phyloP scores from a whole-genome alignment of 768 basidiomycete genomes.

The Boletus sp. region DNA sequence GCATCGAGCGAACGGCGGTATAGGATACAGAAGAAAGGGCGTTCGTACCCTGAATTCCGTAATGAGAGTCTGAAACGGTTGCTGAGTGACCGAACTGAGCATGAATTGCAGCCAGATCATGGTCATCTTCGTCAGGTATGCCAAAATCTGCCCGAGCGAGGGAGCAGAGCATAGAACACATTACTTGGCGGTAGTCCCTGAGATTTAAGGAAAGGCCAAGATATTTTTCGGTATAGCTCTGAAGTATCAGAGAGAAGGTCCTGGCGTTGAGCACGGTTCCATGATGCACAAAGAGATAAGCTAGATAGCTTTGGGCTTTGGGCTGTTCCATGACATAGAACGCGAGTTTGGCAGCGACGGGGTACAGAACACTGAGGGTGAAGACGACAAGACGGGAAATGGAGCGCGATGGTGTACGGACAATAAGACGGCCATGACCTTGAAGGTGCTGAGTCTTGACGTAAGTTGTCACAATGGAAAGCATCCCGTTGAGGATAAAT shows the following conservation, averaged over 20 bases:
- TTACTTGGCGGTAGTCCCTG: neutral
- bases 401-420: slow-evolving; percentile 3
- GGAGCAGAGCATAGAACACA: neutral
- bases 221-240: neutral
- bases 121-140: neutral
- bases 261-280: neutral
- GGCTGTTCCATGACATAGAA: slow-evolving; percentile 7
- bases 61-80: neutral
- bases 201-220: neutral
- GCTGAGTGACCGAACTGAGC: neutral
- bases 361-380: neutral
- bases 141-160: neutral
- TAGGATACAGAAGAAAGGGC: neutral
- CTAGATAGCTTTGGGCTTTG: slow-evolving; percentile 2
- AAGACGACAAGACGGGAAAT: slow-evolving; percentile 4
- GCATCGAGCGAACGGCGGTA: neutral
- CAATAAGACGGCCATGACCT: slow-evolving; percentile 6
- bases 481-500: slow-evolving; percentile 15
- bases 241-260: neutral
- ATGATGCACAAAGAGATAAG: slow-evolving; percentile 1
- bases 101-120: neutral
- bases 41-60: neutral
- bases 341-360: neutral
- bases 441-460: slow-evolving; percentile 11
- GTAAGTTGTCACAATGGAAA: slow-evolving; percentile 12